Evolutionary conservation across 176 grass and related monocot species (phyloP).

Genomic region (Oryza nivara): DNA sequence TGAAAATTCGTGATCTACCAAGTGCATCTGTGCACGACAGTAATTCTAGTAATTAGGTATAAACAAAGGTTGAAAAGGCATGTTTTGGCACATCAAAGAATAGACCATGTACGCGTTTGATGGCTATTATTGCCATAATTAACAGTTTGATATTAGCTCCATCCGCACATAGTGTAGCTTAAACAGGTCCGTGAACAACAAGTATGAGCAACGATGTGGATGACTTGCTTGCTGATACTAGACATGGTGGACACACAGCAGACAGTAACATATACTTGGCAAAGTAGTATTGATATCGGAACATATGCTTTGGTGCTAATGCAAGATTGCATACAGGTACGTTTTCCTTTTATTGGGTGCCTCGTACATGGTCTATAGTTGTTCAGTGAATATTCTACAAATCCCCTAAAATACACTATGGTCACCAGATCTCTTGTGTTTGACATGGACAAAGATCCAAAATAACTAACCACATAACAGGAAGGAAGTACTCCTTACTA

Average conservation of each 20-base stretch:
- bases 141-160: not conserved
- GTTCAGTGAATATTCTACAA: not conserved
- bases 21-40: not conserved
- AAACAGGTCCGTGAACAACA: not conserved
- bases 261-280: not conserved
- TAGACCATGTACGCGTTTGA: too few relatives aligned
- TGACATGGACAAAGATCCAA: conserved; percentile 13
- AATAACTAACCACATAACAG: not conserved
- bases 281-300: not conserved
- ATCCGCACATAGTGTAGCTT: not conserved
- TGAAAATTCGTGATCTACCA: not conserved
- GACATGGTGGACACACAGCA: not conserved
- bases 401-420: not conserved
- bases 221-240: not conserved
- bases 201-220: not conserved
- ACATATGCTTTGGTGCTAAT: not conserved
- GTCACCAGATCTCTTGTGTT: not conserved
- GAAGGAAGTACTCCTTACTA: not conserved
- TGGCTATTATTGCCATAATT: too few relatives aligned
- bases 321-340: not conserved
- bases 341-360: not conserved
- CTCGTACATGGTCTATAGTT: not conserved
- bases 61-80: too few relatives aligned
- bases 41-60: too few relatives aligned
- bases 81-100: too few relatives aligned